Evolutionary conservation across 768 basidiomycete species (phyloP), one percentile per base, ranked within the genome.

Genomic region (Lentinula sp.): DNA sequence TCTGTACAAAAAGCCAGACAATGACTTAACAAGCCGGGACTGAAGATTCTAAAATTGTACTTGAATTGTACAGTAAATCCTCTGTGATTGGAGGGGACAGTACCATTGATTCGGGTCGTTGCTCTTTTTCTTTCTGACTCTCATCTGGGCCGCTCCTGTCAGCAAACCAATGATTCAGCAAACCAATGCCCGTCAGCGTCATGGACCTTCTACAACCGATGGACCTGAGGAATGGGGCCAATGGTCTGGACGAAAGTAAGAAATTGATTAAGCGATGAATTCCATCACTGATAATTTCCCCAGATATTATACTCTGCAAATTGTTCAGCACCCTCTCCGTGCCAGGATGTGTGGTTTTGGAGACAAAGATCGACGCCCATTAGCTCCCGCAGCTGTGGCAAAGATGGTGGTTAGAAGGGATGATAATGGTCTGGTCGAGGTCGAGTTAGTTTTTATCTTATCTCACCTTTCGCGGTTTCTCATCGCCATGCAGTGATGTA

Each of bases 341-440:
- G 95, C 95, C 53, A 85, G 95, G 65, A 95, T 95, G 88, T 96
- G 95, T 71, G 95, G 95, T 10, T 95, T 96, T 72, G 95, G 95
- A 49, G 93, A 97, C 79, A 96, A 95, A 80, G 95, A 98, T 81
- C 88, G 95, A 63, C 81, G 95, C 57, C 94, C 95, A 0, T 79
- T 97, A 58, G 93, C 93, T 0, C 95, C 95, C 57, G 95, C 95
- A 1, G 90, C 92, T 50, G 86, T 93, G 48, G 91, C 88, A 18
- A 92, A 90, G 74, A 88, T 95, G 84, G 74, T 89, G 53, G 87
- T 92, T 6, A 77, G 81, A 71, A 77, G 81, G 62, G 82, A 87
- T 43, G 86, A 93, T 70, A 79, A 87, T 63, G 82, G 77, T 37
- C 61, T 86, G 2, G 82, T 93, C 35, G 84, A 91, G 60, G 85